Percentiles rank a stretch among this genome's conserved stretches.
Evolutionary conservation across 1,284 basidiomycete genomes (phyloP).

Genomic region (Trichosporon sp.): DNA sequence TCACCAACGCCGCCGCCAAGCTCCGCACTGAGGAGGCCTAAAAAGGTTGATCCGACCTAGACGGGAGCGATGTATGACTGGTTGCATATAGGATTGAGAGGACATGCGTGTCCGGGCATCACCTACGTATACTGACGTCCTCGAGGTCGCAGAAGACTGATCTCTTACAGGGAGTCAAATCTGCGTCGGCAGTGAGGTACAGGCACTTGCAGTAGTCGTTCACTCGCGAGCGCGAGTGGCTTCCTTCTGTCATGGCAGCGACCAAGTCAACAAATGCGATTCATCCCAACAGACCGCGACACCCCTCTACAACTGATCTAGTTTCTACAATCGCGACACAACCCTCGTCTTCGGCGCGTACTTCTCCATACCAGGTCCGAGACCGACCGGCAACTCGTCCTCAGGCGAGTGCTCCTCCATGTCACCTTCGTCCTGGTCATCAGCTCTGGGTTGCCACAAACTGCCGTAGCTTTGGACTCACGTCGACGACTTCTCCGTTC

Average conservation of each 20-base stretch:
- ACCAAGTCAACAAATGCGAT: neutral
- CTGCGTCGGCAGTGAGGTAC: neutral
- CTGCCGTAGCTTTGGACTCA: neutral
- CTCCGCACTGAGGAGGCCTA: constrained; percentile 90
- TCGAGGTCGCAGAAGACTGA: neutral
- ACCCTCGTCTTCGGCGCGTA: constrained; percentile 35
- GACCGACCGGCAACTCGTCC: constrained; percentile 50
- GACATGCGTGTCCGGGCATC: constrained; percentile 14
- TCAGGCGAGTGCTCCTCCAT: constrained; percentile 38
- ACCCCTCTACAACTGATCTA: neutral
- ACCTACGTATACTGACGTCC: neutral
- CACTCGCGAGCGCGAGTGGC: neutral
- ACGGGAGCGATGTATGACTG: constrained; percentile 32
- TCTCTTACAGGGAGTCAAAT: neutral
- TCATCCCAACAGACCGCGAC: neutral
- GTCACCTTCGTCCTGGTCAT: constrained; percentile 42
- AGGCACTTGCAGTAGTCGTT: neutral
- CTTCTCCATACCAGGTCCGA: constrained; percentile 48
- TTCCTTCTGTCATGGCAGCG: neutral
- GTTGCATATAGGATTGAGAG: constrained; percentile 30
- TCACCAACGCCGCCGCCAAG: constrained; percentile 93
- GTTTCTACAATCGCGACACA: constrained; percentile 17
- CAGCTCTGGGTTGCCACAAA: neutral
- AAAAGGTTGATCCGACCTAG: constrained; percentile 26
- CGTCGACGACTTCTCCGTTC: constrained; percentile 51